phyloP scores from a whole-genome alignment of 495 filamentous ascomycete genomes.

The Parachaetomium inaequale region DNA sequence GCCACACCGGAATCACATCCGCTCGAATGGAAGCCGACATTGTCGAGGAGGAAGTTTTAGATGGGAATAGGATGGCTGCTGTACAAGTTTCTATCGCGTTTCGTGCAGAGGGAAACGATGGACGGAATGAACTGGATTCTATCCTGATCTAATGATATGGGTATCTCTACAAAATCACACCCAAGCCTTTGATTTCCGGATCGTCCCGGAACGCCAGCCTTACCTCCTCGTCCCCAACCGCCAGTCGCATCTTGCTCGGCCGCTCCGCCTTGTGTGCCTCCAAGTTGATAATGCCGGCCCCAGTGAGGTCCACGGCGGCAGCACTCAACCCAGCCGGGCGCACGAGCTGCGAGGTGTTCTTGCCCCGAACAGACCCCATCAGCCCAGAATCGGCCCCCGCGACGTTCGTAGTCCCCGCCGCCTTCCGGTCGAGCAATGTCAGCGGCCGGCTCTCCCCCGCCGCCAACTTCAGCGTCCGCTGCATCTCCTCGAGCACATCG shows the following conservation, averaged over 20 bases:
- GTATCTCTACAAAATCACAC: constrained; percentile 38
- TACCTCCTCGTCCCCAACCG: constrained; percentile 87
- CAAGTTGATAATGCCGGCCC: constrained; percentile 79
- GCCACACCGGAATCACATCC: constrained; percentile 91
- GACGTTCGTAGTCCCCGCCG: background rate
- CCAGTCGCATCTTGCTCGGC: constrained; percentile 78
- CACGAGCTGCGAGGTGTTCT: constrained; percentile 15
- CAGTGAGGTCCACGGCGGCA: constrained; percentile 77
- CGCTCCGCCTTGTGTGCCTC: constrained; percentile 76
- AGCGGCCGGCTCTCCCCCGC: constrained; percentile 45
- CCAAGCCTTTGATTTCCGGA: constrained; percentile 74
- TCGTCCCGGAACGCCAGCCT: constrained; percentile 84
- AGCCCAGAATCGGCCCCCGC: background rate
- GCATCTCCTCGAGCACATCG: constrained; percentile 90
- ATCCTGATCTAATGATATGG: background rate
- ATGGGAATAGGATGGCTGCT: background rate
- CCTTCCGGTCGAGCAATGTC: constrained; percentile 25
- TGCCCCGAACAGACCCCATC: constrained; percentile 12
- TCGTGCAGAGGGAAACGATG: background rate
- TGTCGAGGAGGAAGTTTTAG: constrained; percentile 52
- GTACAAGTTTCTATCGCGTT: background rate
- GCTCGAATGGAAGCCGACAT: constrained; percentile 84
- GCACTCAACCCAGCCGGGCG: constrained; percentile 64
- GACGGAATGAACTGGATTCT: background rate
- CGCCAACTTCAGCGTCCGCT: constrained; percentile 59